phyloP scores from a whole-genome alignment of 2,329 filamentous ascomycete species.

The Waltergamsia citrina region DNA sequence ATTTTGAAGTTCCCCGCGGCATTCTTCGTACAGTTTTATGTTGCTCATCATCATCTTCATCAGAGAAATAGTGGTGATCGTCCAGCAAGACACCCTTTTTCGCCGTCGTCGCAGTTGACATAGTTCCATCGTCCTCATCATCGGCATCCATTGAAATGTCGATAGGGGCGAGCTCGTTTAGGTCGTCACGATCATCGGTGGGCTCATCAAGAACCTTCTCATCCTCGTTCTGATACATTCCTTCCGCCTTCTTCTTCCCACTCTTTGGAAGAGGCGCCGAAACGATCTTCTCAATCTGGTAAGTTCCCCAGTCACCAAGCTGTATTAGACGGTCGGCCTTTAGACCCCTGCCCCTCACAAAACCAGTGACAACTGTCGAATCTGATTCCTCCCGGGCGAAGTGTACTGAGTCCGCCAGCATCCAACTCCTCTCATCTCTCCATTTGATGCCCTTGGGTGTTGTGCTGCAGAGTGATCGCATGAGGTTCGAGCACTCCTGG shows the following conservation, averaged over 20 bases:
- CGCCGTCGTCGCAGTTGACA: slow-evolving; percentile 26
- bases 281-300: slow-evolving; percentile 83
- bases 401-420: slow-evolving; percentile 75
- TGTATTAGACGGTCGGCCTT: slow-evolving; percentile 88
- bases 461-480: slow-evolving; percentile 83
- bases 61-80: slow-evolving; percentile 96
- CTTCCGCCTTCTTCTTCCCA: slow-evolving; percentile 66
- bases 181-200: slow-evolving; percentile 70
- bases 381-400: slow-evolving; percentile 54
- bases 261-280: slow-evolving; percentile 59
- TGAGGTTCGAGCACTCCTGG: slow-evolving; percentile 84
- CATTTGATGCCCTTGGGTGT: slow-evolving; percentile 91
- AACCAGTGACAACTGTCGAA: slow-evolving; percentile 70
- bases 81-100: slow-evolving; percentile 88
- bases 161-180: slow-evolving; percentile 79
- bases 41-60: slow-evolving; percentile 55
- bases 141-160: slow-evolving; percentile 66
- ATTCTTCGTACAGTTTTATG: slow-evolving; percentile 57
- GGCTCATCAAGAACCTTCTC: slow-evolving; percentile 60
- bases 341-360: slow-evolving; percentile 75
- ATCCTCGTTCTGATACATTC: slow-evolving; percentile 47
- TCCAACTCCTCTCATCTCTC: slow-evolving; percentile 93
- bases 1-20: slow-evolving; percentile 85
- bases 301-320: slow-evolving; percentile 88
- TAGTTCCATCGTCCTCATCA: slow-evolving; percentile 35